These are phyloP conservation scores for Cladosporium phlei DNA, from an alignment of 2,329 filamentous ascomycete species.

Conservation along the genomic window DNA sequence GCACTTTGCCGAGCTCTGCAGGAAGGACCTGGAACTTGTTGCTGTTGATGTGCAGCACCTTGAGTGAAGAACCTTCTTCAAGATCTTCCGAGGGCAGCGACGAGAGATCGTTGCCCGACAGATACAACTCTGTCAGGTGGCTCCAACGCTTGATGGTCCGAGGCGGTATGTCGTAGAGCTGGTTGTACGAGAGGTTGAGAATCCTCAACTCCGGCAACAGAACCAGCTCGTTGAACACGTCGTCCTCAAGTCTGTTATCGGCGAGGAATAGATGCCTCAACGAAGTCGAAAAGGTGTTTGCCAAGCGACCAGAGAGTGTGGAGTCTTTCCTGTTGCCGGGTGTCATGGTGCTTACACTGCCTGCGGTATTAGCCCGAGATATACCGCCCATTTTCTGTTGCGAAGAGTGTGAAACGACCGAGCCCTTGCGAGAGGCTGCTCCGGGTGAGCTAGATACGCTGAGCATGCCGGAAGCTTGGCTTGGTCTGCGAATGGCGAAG, in stretches of 20 bases:
- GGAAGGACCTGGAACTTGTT: slow-evolving; percentile 97
- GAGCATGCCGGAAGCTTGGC: slow-evolving; percentile 71
- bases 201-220: slow-evolving; percentile 77
- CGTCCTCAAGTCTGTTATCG: slow-evolving; percentile 90
- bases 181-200: slow-evolving; percentile 92
- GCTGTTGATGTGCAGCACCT: slow-evolving; percentile 89
- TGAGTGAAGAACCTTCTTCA: slow-evolving; percentile 80
- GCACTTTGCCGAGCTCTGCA: slow-evolving; percentile 89
- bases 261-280: slow-evolving; percentile 81
- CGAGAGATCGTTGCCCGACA: slow-evolving; percentile 91
- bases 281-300: slow-evolving; percentile 83
- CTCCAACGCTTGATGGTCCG: slow-evolving; percentile 85
- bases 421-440: slow-evolving; percentile 63
- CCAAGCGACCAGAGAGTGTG: slow-evolving; percentile 70
- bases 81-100: slow-evolving; percentile 89
- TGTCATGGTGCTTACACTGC: slow-evolving; percentile 52
- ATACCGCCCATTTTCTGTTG: slow-evolving; percentile 50
- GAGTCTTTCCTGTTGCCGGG: slow-evolving; percentile 75
- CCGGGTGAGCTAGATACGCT: slow-evolving; percentile 49
- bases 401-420: slow-evolving; percentile 74
- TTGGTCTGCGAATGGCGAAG: slow-evolving; percentile 66
- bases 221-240: slow-evolving; percentile 87
- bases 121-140: slow-evolving; percentile 82
- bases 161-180: slow-evolving; percentile 85
- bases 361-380: slow-evolving; percentile 73